These are phyloP conservation scores for Melocanna baccifera DNA, from an alignment of 176 grass and related monocot species.

Conservation along the genomic window DNA sequence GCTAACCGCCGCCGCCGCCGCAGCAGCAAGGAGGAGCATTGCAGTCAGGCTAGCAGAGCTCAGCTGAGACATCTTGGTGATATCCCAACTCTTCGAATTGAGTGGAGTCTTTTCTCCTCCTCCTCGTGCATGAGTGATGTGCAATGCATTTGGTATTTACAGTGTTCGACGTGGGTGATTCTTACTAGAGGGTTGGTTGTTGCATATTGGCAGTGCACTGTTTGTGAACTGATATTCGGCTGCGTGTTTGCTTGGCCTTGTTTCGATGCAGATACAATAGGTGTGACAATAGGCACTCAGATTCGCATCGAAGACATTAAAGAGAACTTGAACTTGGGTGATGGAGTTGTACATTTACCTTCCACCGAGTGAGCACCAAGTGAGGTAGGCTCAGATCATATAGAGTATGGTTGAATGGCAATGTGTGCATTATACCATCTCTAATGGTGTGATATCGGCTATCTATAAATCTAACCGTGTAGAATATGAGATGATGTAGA, in stretches of 20 bases:
- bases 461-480: no score
- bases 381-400: no score
- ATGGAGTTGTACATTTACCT: no score
- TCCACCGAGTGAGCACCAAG: no score
- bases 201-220: background rate
- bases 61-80: constrained; percentile 13
- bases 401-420: no score
- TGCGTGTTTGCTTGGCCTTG: background rate
- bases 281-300: no score
- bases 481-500: no score
- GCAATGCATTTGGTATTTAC: background rate
- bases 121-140: background rate
- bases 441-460: no score
- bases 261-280: background rate
- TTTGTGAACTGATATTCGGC: constrained; percentile 6
- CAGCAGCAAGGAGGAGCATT: constrained; percentile 6
- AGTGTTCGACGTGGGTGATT: background rate
- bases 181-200: background rate
- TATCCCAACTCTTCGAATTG: background rate
- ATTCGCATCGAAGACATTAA: no score
- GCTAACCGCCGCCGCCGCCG: background rate
- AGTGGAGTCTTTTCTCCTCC: background rate
- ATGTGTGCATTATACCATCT: no score
- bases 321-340: no score
- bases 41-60: background rate